Evolutionary conservation across 2,329 filamentous ascomycete species (phyloP).

Genomic region (Monosporascus sp.): DNA sequence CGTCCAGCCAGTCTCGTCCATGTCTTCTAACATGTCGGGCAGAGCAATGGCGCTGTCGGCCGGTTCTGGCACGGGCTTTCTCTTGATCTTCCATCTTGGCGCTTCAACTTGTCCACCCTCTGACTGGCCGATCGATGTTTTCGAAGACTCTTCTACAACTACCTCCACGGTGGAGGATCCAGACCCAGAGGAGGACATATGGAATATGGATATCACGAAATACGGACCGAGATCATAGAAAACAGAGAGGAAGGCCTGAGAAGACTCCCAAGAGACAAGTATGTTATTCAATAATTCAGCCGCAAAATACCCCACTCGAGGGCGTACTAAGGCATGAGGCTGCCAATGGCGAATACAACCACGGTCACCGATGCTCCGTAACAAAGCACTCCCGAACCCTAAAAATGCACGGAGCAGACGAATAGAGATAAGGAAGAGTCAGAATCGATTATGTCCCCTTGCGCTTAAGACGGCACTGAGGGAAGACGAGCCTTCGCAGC

Average conservation of each 20-base stretch:
- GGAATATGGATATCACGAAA: background rate
- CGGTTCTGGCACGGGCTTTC: conserved; percentile 7
- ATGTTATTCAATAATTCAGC: no score
- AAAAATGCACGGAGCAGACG: background rate
- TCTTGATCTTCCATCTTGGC: conserved; percentile 17
- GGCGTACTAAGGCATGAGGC: no score
- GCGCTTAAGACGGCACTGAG: background rate
- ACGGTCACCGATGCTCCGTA: no score
- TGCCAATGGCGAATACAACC: no score
- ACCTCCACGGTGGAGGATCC: background rate
- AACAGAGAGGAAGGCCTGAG: background rate
- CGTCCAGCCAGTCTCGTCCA: conserved; percentile 36
- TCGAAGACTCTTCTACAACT: background rate
- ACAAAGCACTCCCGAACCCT: background rate
- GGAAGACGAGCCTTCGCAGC: background rate
- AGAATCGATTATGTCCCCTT: background rate
- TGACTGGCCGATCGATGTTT: background rate
- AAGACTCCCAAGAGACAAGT: background rate
- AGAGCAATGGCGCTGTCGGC: background rate
- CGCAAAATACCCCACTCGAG: no score
- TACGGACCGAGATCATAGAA: background rate
- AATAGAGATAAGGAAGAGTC: background rate
- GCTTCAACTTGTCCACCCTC: conserved; percentile 4
- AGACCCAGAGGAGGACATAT: background rate
- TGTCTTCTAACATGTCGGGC: conserved; percentile 16